A percentile compares a stretch with the other conserved stretches of the same genome.
Evolutionary conservation across 2,329 filamentous ascomycete species (phyloP).

Genomic region (Monosporascus sp.): DNA sequence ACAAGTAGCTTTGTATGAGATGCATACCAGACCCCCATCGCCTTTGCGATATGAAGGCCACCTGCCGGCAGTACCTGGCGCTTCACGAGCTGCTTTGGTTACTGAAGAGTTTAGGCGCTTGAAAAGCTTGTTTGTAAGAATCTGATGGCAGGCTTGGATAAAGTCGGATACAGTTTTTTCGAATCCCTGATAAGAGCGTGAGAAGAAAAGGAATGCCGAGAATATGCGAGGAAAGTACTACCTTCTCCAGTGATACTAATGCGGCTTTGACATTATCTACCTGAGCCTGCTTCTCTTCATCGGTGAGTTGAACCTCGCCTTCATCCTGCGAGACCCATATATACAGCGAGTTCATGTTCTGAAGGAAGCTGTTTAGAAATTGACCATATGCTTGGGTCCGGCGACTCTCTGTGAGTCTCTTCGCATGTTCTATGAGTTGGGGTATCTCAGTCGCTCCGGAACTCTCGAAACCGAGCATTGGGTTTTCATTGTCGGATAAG

Average conservation of each 20-base stretch:
- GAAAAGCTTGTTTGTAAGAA: constrained; percentile 4
- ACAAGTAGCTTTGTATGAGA: constrained; percentile 9
- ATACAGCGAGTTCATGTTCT: constrained; percentile 28
- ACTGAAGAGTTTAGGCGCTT: constrained; percentile 1
- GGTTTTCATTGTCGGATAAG: constrained; percentile 40
- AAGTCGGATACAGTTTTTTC: neutral
- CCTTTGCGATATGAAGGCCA: constrained; percentile 7
- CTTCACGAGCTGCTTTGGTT: constrained; percentile 1
- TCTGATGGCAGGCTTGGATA: neutral
- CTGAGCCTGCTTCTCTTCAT: constrained; percentile 26
- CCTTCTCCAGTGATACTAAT: constrained; percentile 5
- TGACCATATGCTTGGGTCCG: constrained; percentile 32
- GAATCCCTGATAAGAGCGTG: constrained; percentile 3
- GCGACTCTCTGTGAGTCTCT: constrained; percentile 42
- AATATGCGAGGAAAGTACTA: neutral
- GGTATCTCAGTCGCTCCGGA: constrained; percentile 52
- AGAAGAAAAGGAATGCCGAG: neutral
- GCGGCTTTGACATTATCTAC: constrained; percentile 2
- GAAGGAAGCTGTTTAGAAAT: constrained; percentile 45
- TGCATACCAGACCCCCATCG: constrained; percentile 6
- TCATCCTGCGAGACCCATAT: constrained; percentile 8
- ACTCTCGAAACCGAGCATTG: constrained; percentile 39
- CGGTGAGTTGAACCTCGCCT: constrained; percentile 9
- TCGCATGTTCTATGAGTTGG: constrained; percentile 51
- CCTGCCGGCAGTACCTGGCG: constrained; percentile 1